phyloP scores from a whole-genome alignment of 176 grass and related monocot genomes.

The Zoysia pacifica region DNA sequence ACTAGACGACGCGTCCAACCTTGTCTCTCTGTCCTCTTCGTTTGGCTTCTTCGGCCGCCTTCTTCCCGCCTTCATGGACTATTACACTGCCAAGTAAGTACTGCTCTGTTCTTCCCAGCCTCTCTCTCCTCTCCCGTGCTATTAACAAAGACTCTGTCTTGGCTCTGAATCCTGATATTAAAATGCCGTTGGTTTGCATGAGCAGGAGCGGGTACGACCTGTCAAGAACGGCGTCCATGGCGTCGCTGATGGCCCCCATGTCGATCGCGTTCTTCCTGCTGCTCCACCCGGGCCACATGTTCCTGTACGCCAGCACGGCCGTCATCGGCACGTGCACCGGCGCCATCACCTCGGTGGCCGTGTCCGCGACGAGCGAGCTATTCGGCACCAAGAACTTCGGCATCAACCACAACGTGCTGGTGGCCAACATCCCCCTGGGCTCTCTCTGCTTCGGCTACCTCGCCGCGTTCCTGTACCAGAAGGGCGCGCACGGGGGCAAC shows the following conservation, averaged over 20 bases:
- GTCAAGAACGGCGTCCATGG: conserved; percentile 82
- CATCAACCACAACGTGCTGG: conserved; percentile 96
- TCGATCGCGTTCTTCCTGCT: conserved; percentile 78
- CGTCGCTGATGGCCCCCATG: conserved; percentile 76
- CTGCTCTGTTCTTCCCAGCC: neutral
- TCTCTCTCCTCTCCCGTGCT: neutral
- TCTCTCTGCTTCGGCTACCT: conserved; percentile 95
- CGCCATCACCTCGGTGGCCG: conserved; percentile 81
- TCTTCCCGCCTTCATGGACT: conserved; percentile 85
- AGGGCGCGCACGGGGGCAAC: conserved; percentile 39
- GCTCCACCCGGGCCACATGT: conserved; percentile 44
- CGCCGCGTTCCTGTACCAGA: conserved; percentile 75
- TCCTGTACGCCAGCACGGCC: conserved; percentile 71
- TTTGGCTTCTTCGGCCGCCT: conserved; percentile 99
- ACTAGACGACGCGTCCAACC: conserved; percentile 56
- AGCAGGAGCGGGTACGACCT: conserved; percentile 62
- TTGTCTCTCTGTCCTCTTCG: conserved; percentile 87
- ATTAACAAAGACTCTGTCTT: neutral
- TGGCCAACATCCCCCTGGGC: conserved; percentile 79
- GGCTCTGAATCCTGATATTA: neutral
- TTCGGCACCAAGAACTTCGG: conserved; percentile 89
- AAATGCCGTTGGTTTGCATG: neutral
- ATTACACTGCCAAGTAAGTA: conserved; percentile 81
- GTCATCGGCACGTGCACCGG: conserved; percentile 89
- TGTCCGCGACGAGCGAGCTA: conserved; percentile 81